Evolutionary conservation across 768 basidiomycete species (phyloP).

Genomic region (Lactifluus rugatus): DNA sequence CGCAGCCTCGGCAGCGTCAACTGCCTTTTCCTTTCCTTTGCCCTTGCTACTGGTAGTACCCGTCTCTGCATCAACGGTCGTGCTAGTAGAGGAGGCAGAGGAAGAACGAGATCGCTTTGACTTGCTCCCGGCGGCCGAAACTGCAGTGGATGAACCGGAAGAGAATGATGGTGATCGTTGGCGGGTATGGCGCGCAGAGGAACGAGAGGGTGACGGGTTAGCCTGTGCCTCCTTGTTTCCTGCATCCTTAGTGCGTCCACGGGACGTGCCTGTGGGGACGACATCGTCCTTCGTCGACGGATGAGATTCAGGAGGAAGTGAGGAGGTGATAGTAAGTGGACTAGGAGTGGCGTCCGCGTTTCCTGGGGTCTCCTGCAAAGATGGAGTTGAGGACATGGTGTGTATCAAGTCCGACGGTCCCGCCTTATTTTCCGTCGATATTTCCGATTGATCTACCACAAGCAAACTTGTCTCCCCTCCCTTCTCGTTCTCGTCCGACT

Average conservation of each 20-base stretch:
- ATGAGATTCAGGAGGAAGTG: constrained; percentile 10
- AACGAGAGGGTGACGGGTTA: constrained; percentile 1
- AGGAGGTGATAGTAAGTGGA: constrained; percentile 14
- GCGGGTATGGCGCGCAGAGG: constrained; percentile 6
- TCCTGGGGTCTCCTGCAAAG: background rate
- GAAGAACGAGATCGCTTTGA: constrained; percentile 17
- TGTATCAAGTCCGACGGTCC: background rate
- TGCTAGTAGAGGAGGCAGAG: constrained; percentile 14
- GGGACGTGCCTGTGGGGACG: background rate
- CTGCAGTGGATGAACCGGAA: constrained; percentile 18
- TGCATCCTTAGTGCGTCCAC: constrained; percentile 4
- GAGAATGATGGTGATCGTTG: constrained; percentile 11
- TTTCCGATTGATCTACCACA: background rate
- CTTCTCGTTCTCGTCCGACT: constrained; percentile 3
- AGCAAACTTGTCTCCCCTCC: background rate
- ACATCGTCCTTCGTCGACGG: constrained; percentile 3
- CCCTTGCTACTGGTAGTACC: background rate
- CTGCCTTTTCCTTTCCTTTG: constrained; percentile 17
- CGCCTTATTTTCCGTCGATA: background rate
- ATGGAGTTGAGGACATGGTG: background rate
- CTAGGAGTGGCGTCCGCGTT: constrained; percentile 12
- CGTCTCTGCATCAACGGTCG: constrained; percentile 1
- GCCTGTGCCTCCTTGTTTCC: background rate
- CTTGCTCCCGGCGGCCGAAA: constrained; percentile 8
- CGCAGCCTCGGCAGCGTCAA: background rate